Base-by-base conservation (phyloP, 768 basidiomycete species). In the Stropharia rugosoannulata region DNA sequence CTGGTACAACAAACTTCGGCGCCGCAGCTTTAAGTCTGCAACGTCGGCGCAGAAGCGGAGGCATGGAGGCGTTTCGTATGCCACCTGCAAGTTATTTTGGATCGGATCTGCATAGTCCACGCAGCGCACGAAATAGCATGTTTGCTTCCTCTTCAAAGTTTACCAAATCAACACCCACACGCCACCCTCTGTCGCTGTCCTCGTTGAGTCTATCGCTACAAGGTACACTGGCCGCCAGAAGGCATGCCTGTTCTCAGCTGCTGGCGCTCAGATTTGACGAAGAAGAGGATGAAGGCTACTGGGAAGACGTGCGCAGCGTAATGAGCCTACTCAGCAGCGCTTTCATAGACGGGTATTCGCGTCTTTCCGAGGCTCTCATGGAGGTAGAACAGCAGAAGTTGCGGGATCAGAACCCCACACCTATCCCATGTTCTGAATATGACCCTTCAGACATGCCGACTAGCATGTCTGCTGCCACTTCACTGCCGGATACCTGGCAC, bases 241-340 rank as follows among this genome's bases (percentile, higher is more conserved):
- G 91, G 12, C 92, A 89, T 63, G 81, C 90, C 0, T 90, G 87
- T 54, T 80, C 91, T 2, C 89, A 94, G 66, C 75, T 94, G 3
- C 76, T 94, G 2, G 91, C 91, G 4, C 68, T 94, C 47, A 79
- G 92, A 1, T 94, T 94, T 65, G 65, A 60, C 41, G 85, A 86
- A 44, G 83, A 82, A 46, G 88, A 86, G 35, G 88, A 90, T 59
- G 85, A 86, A 49, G 75, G 78, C 5, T 94, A 94, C 61, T 94
- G 91, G 91, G 91, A 93, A 61, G 86, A 93, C 62, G 90, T 90
- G 27, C 80, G 87, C 12, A 83, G 85, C 25, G 83, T 94, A 47
- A 86, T 92, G 77, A 76, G 75, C 11, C 67, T 93, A 11, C 68
- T 93, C 57, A 87, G 86, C 7, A 84, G 77, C 39, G 79, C 89